A percentile compares a stretch with the other conserved stretches of the same genome.
These are phyloP conservation scores for Musa troglodytarum DNA, from an alignment of 176 grass and related monocot species.

Conservation along the genomic window DNA sequence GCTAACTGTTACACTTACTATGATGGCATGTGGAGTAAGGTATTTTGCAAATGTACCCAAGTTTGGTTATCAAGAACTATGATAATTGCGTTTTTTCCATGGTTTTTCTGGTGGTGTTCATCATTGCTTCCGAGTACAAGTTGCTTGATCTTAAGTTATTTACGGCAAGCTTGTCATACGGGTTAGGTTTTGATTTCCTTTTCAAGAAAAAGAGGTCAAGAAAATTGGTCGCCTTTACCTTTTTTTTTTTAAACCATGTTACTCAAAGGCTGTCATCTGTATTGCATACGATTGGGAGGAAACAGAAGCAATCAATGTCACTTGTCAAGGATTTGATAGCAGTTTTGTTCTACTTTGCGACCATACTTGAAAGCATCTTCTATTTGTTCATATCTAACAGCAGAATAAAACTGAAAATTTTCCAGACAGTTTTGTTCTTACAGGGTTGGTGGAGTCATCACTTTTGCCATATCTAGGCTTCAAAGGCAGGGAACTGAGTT, in stretches of 20 bases:
- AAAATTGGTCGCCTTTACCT: background rate
- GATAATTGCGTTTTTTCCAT: background rate
- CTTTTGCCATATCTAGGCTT: constrained; percentile 60
- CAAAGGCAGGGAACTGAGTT: constrained; percentile 36
- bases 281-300: background rate
- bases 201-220: too few species aligned
- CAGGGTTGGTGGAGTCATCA: constrained; percentile 74
- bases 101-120: background rate
- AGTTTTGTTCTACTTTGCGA: background rate
- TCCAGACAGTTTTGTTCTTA: constrained; percentile 96
- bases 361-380: background rate
- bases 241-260: too few species aligned
- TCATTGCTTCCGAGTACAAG: too few species aligned
- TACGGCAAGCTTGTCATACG: background rate
- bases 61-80: background rate
- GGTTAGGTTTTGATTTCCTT: background rate
- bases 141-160: background rate
- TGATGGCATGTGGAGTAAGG: constrained; percentile 77
- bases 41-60: constrained; percentile 11
- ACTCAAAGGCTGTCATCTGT: background rate
- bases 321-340: background rate
- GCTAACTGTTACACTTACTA: constrained; percentile 60
- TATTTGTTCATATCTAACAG: background rate
- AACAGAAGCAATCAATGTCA: background rate
- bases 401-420: constrained; percentile 41